A percentile compares a stretch with the other conserved stretches of the same genome.
Conservation (phyloP, 1,284 basidiomycete species). For the Rhodotorula sp. region DNA sequence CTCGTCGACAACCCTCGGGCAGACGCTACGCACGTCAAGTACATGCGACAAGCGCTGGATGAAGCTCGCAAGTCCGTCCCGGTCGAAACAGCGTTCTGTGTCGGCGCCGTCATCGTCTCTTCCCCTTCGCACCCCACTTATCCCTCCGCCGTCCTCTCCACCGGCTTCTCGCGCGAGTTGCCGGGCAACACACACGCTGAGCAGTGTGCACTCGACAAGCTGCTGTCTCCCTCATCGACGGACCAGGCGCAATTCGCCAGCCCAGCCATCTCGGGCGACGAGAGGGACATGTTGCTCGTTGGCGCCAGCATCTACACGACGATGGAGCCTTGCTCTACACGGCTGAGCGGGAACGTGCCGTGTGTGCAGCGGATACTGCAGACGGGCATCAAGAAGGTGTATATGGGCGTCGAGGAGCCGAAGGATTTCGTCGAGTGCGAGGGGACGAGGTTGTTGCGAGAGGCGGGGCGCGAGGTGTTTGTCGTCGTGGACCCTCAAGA, state of each 20-base stretch:
- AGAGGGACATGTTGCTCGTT: slow-evolving; percentile 51
- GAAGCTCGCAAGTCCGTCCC: slow-evolving; percentile 73
- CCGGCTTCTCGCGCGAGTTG: slow-evolving; percentile 88
- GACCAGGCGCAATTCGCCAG: slow-evolving; percentile 45
- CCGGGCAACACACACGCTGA: slow-evolving; percentile 97
- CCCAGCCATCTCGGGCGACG: neutral
- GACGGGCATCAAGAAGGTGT: slow-evolving; percentile 69
- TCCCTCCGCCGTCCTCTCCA: slow-evolving; percentile 58
- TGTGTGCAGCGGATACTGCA: slow-evolving; percentile 82
- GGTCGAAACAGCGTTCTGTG: slow-evolving; percentile 82
- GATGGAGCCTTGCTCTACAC: slow-evolving; percentile 90
- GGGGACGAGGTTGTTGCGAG: slow-evolving; percentile 71
- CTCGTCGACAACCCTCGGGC: neutral
- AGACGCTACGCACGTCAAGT: slow-evolving; percentile 53
- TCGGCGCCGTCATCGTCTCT: slow-evolving; percentile 74
- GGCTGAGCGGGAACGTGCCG: slow-evolving; percentile 80
- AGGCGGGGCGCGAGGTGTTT: slow-evolving; percentile 71
- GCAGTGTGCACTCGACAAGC: slow-evolving; percentile 83
- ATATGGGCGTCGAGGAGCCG: slow-evolving; percentile 89
- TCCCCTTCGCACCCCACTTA: slow-evolving; percentile 44
- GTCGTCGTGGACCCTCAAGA: slow-evolving; percentile 55
- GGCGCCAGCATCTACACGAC: slow-evolving; percentile 83
- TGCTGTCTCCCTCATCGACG: slow-evolving; percentile 46
- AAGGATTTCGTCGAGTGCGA: slow-evolving; percentile 93
- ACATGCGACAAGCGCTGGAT: slow-evolving; percentile 64